These are phyloP conservation scores for Paramecium pentaurelia DNA, from an alignment of 73 alveolate genomes.

Conservation along the genomic window DNA sequence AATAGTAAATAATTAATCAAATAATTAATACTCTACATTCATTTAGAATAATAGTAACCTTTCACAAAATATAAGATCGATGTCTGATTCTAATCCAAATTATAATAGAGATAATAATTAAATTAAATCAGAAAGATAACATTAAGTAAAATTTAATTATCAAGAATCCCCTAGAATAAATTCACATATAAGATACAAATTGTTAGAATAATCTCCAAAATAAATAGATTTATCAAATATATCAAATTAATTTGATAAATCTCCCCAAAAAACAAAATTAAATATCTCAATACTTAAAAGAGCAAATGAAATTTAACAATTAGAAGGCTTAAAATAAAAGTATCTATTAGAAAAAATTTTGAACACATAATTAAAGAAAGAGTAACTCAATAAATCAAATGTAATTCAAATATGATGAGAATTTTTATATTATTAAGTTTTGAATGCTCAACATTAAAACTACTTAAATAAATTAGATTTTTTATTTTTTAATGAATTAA, in stretches of 20 bases:
- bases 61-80: not conserved
- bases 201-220: not conserved
- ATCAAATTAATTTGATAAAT: not conserved
- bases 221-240: not conserved
- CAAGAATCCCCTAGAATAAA: not conserved
- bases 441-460: not conserved
- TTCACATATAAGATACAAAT: not conserved
- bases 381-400: not conserved
- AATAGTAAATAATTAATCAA: not conserved
- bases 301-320: not conserved
- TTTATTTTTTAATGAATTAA: no score
- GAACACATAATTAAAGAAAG: not conserved
- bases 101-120: not conserved
- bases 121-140: not conserved
- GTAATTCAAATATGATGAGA: not conserved
- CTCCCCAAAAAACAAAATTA: not conserved
- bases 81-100: not conserved
- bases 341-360: not conserved
- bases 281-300: not conserved
- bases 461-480: no score
- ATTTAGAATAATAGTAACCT: not conserved
- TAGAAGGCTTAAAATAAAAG: not conserved
- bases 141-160: not conserved
- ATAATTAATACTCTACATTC: not conserved
- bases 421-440: not conserved